A percentile compares a stretch with the other conserved stretches of the same genome.
phyloP scores from a whole-genome alignment of 192 early-diverging fungal genomes.

The Podila clonocystis region DNA sequence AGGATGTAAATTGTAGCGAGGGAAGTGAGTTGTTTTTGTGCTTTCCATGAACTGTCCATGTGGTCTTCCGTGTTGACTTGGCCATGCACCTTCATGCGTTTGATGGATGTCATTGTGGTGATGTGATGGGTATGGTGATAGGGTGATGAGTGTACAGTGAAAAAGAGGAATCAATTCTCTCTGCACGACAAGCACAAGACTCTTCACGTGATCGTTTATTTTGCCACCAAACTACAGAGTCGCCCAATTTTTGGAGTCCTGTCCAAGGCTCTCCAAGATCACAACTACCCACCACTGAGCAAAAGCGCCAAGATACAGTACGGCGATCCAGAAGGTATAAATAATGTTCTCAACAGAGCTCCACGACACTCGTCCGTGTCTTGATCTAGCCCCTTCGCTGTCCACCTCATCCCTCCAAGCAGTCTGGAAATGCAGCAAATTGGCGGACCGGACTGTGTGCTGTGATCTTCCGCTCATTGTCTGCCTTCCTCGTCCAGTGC shows the following conservation, averaged over 20 bases:
- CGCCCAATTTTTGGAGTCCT: not conserved
- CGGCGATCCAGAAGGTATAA: not conserved
- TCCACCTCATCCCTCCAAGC: conserved; percentile 21
- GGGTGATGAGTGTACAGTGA: not conserved
- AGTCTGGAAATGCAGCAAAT: conserved; percentile 5
- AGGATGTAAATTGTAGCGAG: not conserved
- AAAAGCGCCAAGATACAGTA: not conserved
- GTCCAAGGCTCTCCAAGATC: not conserved
- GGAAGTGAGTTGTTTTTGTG: not conserved
- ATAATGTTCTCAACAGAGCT: not conserved
- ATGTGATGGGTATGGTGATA: not conserved
- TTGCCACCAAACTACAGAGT: not conserved
- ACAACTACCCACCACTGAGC: conserved; percentile 1
- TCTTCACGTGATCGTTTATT: not conserved
- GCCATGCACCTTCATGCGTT: conserved; percentile 16
- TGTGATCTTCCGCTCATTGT: not conserved
- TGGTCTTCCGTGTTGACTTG: too few relatives aligned
- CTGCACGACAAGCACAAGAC: too few relatives aligned
- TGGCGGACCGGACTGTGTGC: not conserved
- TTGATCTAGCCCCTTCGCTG: not conserved
- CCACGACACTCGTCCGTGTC: not conserved
- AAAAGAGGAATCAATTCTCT: not conserved
- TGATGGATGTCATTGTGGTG: conserved; percentile 21
- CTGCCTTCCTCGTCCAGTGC: not conserved
- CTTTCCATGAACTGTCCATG: not conserved